Evolutionary conservation across 2,329 filamentous ascomycete species (phyloP).

Genomic region (Colletotrichum paranaense): DNA sequence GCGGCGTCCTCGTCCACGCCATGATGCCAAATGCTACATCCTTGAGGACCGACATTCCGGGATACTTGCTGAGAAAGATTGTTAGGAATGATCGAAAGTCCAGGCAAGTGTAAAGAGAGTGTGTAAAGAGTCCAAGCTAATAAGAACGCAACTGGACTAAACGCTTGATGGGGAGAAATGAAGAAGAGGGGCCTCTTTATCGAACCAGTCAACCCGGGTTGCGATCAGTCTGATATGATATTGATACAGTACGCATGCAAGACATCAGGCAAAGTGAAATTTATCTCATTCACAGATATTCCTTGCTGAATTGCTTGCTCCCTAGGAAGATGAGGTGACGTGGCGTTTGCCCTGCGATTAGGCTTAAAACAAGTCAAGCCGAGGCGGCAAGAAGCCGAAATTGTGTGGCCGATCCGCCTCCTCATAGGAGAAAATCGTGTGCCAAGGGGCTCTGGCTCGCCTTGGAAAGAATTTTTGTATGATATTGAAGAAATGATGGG

Average conservation of each 20-base stretch:
- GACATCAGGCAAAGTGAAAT: neutral
- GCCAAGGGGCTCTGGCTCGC: neutral
- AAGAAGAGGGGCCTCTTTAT: neutral
- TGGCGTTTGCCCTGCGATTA: slow-evolving; percentile 4
- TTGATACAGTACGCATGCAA: neutral
- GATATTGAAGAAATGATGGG: neutral
- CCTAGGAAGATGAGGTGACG: neutral
- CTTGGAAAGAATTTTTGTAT: neutral
- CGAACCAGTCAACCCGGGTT: too few relatives aligned
- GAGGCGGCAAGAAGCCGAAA: neutral
- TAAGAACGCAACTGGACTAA: too few relatives aligned
- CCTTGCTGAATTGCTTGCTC: neutral
- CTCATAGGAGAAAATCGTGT: neutral
- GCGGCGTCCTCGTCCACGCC: slow-evolving; percentile 1
- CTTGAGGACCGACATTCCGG: neutral
- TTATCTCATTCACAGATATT: neutral
- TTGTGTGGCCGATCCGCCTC: neutral
- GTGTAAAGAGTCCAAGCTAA: too few relatives aligned
- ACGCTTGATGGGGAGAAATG: too few relatives aligned
- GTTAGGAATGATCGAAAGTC: neutral
- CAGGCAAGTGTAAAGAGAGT: neutral
- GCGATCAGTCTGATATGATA: neutral
- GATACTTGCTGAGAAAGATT: neutral
- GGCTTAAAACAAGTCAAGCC: neutral
- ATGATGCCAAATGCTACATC: neutral